These are phyloP conservation scores for Fraxinus quadrangulata DNA, from an alignment of 257 asterid species.

Conservation along the genomic window DNA sequence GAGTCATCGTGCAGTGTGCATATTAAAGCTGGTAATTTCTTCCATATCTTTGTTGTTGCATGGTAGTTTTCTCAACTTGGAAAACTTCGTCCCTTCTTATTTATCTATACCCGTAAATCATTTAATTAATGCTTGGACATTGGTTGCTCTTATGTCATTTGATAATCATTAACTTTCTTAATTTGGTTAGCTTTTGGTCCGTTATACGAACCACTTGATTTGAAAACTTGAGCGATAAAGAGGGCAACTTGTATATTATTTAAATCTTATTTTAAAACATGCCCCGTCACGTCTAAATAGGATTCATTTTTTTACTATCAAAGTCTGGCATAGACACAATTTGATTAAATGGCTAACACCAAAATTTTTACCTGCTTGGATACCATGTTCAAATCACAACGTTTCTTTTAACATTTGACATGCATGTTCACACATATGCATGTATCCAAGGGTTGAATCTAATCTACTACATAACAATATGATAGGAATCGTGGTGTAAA, in stretches of 20 bases:
- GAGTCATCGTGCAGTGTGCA: constrained; percentile 67
- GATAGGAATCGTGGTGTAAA: neutral
- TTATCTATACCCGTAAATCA: neutral
- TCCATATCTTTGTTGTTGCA: constrained; percentile 3
- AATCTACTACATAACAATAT: neutral
- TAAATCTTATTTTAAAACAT: too few relatives aligned
- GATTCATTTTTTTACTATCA: neutral
- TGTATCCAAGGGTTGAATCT: too few relatives aligned
- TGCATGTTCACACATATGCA: too few relatives aligned
- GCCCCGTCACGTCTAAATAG: neutral
- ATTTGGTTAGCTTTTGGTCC: neutral
- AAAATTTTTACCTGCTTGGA: neutral
- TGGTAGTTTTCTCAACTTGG: neutral
- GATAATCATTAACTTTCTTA: neutral
- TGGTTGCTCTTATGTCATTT: neutral
- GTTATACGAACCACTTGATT: neutral
- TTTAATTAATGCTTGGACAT: neutral
- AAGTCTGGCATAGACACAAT: neutral
- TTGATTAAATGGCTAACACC: neutral
- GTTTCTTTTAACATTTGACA: too few relatives aligned
- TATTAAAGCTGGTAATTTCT: constrained; percentile 71
- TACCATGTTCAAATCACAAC: too few relatives aligned
- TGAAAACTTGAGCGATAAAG: neutral
- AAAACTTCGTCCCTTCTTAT: neutral
- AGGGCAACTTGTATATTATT: neutral